Evolutionary conservation across 176 grass and related monocot genomes (phyloP), one percentile per base, ranked within the genome.

Genomic region (Oryza glaberrima): DNA sequence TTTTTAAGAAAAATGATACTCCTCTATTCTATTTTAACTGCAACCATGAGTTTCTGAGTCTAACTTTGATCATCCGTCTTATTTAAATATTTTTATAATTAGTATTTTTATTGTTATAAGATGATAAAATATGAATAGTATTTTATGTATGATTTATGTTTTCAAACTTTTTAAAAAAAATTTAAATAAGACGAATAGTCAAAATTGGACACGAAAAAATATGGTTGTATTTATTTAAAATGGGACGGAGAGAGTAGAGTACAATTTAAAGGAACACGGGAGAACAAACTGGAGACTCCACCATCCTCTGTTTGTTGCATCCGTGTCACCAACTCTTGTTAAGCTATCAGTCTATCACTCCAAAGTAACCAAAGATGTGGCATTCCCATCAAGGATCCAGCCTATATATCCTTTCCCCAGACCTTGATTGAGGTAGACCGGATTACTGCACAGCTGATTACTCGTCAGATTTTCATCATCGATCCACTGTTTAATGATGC

Each of bases 241-340:
- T 26, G 26, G 1, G 26, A 26, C 25, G 25, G 25, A 26, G 1
- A 26, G 30, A 30, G 30, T 32, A 32, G 2, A 32, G 30, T 12
- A 14, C 3, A 13, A 14, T 32, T 67, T 61, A 32, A 35, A 5
- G 34, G 7, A 28, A 44, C 44, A 73, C 36, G 69, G 70, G 67
- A 60, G 52, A 68, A 74, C 68, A 51, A 77, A 70, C 15, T 45
- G 74, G 66, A 49, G 51, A 44, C 65, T 76, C 66, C 83, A 82
- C 67, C 56, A 77, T 69, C 58, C 54, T 22, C n/a, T 68, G 69
- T 46, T 71, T 45, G 78, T 60, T 52, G 70, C 45, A 54, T 73
- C 45, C 78, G 73, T 46, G 67, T 66, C 82, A 77, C 32, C 88
- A 54, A 44, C 72, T 86, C 83, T 67, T 54, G 78, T 77, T 88